Evolutionary conservation across 73 alveolate genomes (phyloP).

Genomic region (Paramecium octaurelia): DNA sequence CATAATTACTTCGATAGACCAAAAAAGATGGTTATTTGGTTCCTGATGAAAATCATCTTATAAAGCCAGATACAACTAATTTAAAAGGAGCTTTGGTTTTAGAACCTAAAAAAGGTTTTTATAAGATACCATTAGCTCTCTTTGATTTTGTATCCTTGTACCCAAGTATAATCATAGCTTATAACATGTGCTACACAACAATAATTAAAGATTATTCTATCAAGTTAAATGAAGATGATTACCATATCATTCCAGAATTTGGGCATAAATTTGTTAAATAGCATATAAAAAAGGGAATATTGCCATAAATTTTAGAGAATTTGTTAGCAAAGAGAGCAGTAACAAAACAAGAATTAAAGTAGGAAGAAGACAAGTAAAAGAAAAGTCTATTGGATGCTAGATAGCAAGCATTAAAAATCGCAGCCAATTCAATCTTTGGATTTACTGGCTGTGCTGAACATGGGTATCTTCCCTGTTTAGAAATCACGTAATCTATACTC

Average conservation of each 20-base stretch:
- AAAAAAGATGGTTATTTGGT: constrained; percentile 78
- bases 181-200: constrained; percentile 98
- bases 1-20: constrained; percentile 88
- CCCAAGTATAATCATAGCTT: constrained; percentile 99
- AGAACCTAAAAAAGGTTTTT: constrained; percentile 94
- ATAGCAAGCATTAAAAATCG: constrained; percentile 96
- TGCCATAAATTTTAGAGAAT: constrained; percentile 96
- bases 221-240: constrained; percentile 67
- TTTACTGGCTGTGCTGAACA: constrained; percentile 97
- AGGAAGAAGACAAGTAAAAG: constrained; percentile 89
- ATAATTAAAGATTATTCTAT: constrained; percentile 35
- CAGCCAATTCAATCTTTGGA: constrained; percentile 99
- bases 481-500: constrained; percentile 89
- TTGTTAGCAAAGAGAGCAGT: constrained; percentile 94
- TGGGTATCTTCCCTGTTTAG: constrained; percentile 97
- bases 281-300: constrained; percentile 89
- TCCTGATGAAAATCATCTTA: constrained; percentile 79
- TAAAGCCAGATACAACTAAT: constrained; percentile 79
- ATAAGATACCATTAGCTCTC: constrained; percentile 96
- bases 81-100: constrained; percentile 99
- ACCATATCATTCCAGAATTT: constrained; percentile 85
- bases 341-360: constrained; percentile 80
- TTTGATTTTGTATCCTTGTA: constrained; percentile 99
- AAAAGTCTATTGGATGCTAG: constrained; percentile 97
- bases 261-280: constrained; percentile 95